phyloP scores from a whole-genome alignment of 2,329 filamentous ascomycete species.

The Phaeosphaeria sp. region DNA sequence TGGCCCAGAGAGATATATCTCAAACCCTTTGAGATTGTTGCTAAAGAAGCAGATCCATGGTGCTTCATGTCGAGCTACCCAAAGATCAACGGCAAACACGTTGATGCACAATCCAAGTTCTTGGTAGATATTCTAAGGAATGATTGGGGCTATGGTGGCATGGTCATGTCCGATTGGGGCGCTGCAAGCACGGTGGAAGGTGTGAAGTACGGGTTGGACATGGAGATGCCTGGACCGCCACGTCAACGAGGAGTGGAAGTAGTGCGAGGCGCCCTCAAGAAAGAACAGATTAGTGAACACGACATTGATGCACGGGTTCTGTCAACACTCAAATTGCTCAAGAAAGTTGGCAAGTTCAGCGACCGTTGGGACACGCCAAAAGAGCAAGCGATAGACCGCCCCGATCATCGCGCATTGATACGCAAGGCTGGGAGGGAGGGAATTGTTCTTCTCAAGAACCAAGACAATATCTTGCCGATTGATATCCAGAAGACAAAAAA shows the following conservation, averaged over 20 bases:
- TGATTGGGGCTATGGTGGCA: neutral
- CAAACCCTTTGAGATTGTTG: neutral
- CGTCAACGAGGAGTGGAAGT: neutral
- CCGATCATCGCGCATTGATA: slow-evolving; percentile 17
- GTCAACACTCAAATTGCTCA: neutral
- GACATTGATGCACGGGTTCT: neutral
- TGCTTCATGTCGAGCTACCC: neutral
- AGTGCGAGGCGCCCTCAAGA: neutral
- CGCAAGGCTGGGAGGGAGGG: slow-evolving; percentile 53
- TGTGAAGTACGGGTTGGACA: neutral
- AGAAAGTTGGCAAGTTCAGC: neutral
- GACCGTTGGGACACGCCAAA: neutral
- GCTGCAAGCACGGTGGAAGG: neutral
- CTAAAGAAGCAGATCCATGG: neutral
- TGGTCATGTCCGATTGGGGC: neutral
- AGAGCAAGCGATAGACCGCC: slow-evolving; percentile 12
- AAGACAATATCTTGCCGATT: slow-evolving; percentile 56
- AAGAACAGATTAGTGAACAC: neutral
- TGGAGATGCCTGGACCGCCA: neutral
- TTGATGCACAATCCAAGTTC: neutral
- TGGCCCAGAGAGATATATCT: neutral
- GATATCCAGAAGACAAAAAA: slow-evolving; percentile 40
- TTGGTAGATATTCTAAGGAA: neutral
- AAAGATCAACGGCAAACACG: neutral
- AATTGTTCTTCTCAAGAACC: slow-evolving; percentile 57